Conservation (phyloP, 1,139 yeast genomes). For the Debaryomyces fabryi region DNA sequence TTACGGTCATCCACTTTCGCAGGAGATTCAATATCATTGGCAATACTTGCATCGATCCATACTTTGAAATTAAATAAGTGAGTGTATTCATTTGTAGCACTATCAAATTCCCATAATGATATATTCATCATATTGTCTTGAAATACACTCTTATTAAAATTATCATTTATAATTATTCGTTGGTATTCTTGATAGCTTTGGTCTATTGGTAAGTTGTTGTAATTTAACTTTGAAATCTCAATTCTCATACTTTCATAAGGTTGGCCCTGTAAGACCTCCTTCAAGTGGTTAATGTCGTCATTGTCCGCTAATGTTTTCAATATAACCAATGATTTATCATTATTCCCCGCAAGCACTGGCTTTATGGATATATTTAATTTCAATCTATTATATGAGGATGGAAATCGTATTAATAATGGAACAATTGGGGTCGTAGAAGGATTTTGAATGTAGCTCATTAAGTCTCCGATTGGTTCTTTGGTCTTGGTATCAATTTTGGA, state of each 20-base stretch:
- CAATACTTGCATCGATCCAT: constrained; percentile 29
- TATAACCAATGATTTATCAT: constrained; percentile 27
- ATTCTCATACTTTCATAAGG: constrained; percentile 12
- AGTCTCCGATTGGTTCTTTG: constrained; percentile 17
- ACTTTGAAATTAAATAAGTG: constrained; percentile 32
- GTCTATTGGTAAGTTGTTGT: constrained; percentile 31
- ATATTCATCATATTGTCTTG: constrained; percentile 27
- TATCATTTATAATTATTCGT: constrained; percentile 36
- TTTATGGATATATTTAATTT: constrained; percentile 32
- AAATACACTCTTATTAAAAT: constrained; percentile 21
- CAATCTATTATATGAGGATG: constrained; percentile 24
- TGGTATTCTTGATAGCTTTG: constrained; percentile 22
- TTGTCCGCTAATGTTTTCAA: constrained; percentile 25
- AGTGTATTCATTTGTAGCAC: constrained; percentile 17
- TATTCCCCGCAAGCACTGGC: constrained; percentile 11
- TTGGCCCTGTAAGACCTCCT: constrained; percentile 7
- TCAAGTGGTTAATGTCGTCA: constrained; percentile 15
- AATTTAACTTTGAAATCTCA: constrained; percentile 34
- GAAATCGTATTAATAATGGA: constrained; percentile 35
- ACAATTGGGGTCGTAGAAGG: constrained; percentile 13
- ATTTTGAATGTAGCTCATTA: constrained; percentile 30
- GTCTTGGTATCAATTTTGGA: constrained; percentile 17
- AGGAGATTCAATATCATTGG: constrained; percentile 1
- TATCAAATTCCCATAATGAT: constrained; percentile 33
- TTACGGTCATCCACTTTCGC: neutral